Conservation (phyloP, 2,329 filamentous ascomycete species). For the Reticulascus tulasneorum region DNA sequence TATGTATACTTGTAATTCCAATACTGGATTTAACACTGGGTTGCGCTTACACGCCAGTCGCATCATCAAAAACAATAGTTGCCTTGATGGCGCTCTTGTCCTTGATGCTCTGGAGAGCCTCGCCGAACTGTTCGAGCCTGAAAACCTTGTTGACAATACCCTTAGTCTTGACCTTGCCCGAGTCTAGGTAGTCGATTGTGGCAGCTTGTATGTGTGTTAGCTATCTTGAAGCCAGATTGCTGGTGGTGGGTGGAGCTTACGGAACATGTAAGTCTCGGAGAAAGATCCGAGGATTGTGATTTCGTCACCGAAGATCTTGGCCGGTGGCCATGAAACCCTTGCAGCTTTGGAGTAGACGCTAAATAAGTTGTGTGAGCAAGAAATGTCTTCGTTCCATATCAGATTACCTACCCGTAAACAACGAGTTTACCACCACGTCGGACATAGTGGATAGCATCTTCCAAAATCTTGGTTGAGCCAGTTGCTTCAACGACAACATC, state of each 20-base stretch:
- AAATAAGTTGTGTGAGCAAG: slow-evolving; percentile 2
- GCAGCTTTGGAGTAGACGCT: slow-evolving; percentile 61
- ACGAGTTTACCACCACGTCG: slow-evolving; percentile 68
- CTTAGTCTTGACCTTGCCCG: slow-evolving; percentile 57
- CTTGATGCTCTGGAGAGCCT: slow-evolving; percentile 66
- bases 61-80: slow-evolving; percentile 64
- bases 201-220: slow-evolving; percentile 25
- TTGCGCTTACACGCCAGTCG: slow-evolving; percentile 16
- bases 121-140: slow-evolving; percentile 68
- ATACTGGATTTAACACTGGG: no score
- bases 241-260: slow-evolving; percentile 25
- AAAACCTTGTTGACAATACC: slow-evolving; percentile 73
- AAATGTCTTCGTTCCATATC: background rate
- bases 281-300: slow-evolving; percentile 72
- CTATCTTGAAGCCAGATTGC: background rate
- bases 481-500: slow-evolving; percentile 66
- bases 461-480: slow-evolving; percentile 64
- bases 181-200: slow-evolving; percentile 51
- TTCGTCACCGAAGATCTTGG: slow-evolving; percentile 65
- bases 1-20: no score
- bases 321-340: slow-evolving; percentile 64
- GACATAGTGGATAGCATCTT: slow-evolving; percentile 68
- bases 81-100: slow-evolving; percentile 73
- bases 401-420: slow-evolving; percentile 49
- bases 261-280: slow-evolving; percentile 71